Evolutionary conservation across 192 early-diverging fungal species (phyloP).

Genomic region (Coemansia sp.): DNA sequence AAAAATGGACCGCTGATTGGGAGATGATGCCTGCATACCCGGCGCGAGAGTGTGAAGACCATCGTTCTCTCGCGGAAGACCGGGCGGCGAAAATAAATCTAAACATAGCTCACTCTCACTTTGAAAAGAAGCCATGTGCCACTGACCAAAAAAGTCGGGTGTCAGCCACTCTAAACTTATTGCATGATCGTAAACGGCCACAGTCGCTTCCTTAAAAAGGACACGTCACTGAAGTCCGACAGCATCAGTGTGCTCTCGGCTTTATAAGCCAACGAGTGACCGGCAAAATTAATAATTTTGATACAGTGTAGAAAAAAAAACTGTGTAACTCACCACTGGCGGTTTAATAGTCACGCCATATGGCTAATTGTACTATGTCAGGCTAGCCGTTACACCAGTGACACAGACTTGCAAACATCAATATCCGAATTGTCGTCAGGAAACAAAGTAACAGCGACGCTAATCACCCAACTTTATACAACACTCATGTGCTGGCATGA

Average conservation of each 20-base stretch:
- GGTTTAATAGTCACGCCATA: not conserved
- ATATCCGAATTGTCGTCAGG: no score
- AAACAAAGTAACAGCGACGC: no score
- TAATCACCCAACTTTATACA: not conserved
- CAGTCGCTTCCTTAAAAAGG: not conserved
- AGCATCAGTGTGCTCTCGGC: not conserved
- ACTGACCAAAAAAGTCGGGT: not conserved
- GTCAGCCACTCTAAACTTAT: not conserved
- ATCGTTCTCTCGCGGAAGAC: not conserved
- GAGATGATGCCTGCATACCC: not conserved
- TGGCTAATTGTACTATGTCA: not conserved
- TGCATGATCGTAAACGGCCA: not conserved
- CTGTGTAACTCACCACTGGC: not conserved
- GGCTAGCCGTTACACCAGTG: not conserved
- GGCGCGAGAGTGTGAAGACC: not conserved
- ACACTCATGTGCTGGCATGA: not conserved
- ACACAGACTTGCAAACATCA: not conserved
- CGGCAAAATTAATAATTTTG: not conserved
- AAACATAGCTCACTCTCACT: slow-evolving; percentile 1
- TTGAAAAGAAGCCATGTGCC: not conserved
- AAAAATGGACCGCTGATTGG: not conserved
- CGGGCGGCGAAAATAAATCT: not conserved
- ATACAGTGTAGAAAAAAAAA: not conserved
- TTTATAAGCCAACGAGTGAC: not conserved
- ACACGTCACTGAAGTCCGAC: not conserved